Evolutionary conservation across 2,329 filamentous ascomycete species (phyloP), one percentile per base, ranked within the genome.

Genomic region (Botrytis galanthina): DNA sequence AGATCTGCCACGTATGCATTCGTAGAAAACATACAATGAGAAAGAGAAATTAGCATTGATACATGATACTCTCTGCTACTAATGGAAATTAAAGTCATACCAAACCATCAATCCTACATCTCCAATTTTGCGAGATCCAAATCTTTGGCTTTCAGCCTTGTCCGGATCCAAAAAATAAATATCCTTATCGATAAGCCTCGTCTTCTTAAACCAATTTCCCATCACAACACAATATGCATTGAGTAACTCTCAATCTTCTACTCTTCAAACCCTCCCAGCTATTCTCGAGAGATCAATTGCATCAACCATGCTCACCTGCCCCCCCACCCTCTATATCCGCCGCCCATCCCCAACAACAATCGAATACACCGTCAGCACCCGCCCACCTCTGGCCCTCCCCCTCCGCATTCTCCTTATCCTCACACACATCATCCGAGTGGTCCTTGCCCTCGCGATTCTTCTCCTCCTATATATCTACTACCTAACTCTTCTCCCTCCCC

Each of bases 291-390:
- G 74, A 72, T 77, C n/a, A 46, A 22, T 68, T n/a, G 71, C 32
- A 72, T 68, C 18, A 26, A 48, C 6, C 69, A 93, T 93, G 91
- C 86, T 92, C 76, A 88, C 87, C 60, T 88, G 86, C 32, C 79
- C 84, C 1, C 88, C 89, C 16, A 87, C 87, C 77, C 88, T 93
- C 69, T 86, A 85, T 78, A 87, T 87, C 75, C 87, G 89, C 76
- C 88, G 90, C 35, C 92, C 93, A 68, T 95, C 96, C 37, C 91
- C 93, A 64, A 97, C 94, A 4, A 97, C 96, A n/a, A 91, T 93
- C 81, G 92, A 93, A 77, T 98, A 95, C 86, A 97, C 92, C 44
- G 93, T 98, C 73, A 96, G 95, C 51, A 98, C 95, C 73, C 89
- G 90, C 62, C 89, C 92, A 0, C 83, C 84, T 0, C 81, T 83